Evolutionary conservation across 441 rosid species (phyloP).

Genomic region (Adansonia grandidieri): DNA sequence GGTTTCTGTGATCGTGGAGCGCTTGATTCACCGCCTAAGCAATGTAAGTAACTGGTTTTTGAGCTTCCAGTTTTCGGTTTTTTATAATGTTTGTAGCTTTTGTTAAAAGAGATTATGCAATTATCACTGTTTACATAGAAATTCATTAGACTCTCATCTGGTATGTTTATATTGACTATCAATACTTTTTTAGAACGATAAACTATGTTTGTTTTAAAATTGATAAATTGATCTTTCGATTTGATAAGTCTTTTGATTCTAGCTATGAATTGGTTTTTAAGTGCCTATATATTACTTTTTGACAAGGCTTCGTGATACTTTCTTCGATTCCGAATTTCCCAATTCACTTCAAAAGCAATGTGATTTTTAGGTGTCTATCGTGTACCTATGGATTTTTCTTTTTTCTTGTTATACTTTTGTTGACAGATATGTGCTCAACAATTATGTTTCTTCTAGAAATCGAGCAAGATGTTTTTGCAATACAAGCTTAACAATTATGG

Average conservation of each 20-base stretch:
- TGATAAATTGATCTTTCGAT: too few species aligned
- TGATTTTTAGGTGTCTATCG: not conserved
- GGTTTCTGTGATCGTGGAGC: conserved; percentile 81
- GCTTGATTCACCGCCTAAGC: conserved; percentile 72
- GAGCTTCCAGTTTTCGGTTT: not conserved
- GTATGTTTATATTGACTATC: not conserved
- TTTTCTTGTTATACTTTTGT: not conserved
- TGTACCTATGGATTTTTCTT: not conserved
- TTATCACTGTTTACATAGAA: too few species aligned
- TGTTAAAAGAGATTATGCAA: not conserved
- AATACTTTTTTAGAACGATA: not conserved
- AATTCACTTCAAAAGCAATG: not conserved
- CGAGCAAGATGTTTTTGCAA: not conserved
- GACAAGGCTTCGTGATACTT: not conserved
- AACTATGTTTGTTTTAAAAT: not conserved
- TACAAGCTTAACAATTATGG: not conserved
- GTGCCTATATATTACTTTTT: not conserved
- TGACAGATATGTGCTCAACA: not conserved
- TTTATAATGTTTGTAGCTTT: not conserved
- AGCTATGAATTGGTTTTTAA: not conserved
- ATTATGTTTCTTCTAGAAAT: not conserved
- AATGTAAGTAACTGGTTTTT: conserved; percentile 47
- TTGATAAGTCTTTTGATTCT: not conserved
- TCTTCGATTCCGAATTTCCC: not conserved
- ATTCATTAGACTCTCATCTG: not conserved